Percentiles rank a stretch among this genome's conserved stretches.
phyloP scores from a whole-genome alignment of 768 basidiomycete species.

The Boletus eberwhitei region DNA sequence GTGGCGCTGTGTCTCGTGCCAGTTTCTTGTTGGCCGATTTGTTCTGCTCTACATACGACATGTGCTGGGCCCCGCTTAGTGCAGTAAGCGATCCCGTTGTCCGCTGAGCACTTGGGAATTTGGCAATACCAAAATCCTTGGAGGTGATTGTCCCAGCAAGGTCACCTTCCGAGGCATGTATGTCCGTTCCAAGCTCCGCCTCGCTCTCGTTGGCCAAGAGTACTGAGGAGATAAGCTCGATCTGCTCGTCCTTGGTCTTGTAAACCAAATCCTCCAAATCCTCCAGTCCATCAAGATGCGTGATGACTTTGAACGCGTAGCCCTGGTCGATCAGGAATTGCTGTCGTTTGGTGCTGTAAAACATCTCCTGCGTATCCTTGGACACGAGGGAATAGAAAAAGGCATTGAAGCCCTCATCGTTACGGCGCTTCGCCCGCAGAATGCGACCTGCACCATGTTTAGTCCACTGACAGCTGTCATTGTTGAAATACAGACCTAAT shows the following conservation, averaged over 20 bases:
- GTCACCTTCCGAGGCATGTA: constrained; percentile 80
- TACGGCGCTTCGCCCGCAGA: constrained; percentile 92
- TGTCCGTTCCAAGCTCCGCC: constrained; percentile 83
- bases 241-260: constrained; percentile 87
- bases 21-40: constrained; percentile 85
- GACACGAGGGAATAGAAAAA: constrained; percentile 99
- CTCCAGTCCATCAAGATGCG: constrained; percentile 91
- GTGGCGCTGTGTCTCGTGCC: constrained; percentile 47
- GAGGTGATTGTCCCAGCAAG: constrained; percentile 83
- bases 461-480: constrained; percentile 15
- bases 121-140: constrained; percentile 73
- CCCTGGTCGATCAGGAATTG: constrained; percentile 99
- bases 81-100: constrained; percentile 81
- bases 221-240: constrained; percentile 92
- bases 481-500: constrained; percentile 54
- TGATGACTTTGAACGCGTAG: constrained; percentile 99
- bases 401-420: constrained; percentile 99
- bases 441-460: constrained; percentile 68
- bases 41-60: constrained; percentile 92
- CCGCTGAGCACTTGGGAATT: constrained; percentile 66
- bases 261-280: constrained; percentile 87
- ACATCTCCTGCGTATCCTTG: constrained; percentile 99
- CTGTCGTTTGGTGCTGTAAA: constrained; percentile 97
- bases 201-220: constrained; percentile 87
- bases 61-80: constrained; percentile 84